Evolutionary conservation across 495 filamentous ascomycete genomes (phyloP), one percentile per base, ranked within the genome.

Genomic region (Endocarpon pusillum): DNA sequence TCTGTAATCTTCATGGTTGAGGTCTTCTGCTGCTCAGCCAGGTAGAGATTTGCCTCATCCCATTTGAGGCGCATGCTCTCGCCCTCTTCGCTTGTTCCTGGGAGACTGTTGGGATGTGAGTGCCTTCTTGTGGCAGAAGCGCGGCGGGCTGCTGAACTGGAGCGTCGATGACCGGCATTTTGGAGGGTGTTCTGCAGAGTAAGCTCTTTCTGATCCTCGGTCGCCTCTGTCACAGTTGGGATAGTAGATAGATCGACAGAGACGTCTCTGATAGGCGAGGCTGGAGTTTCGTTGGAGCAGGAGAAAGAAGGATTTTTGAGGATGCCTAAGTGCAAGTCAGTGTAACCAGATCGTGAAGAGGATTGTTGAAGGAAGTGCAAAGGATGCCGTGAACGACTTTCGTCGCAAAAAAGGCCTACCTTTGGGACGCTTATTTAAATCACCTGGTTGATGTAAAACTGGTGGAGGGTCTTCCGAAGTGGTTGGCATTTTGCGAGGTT

Each of bases 1-100:
- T 97, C 89, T 43, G 81, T 75, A 47, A 97, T 96, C 65, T 96
- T 96, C 91, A 96, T 96, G 29, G 87, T 96, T 20, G 78, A 71
- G 22, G 74, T 83, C 51, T 81, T 85, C 55, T 96, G 81, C 53
- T 94, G 89, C 59, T 96, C 89, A 3, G 85, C 82, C 9, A 96
- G 66, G 53, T 94, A 96, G 15, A 97, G 63, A 43, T 96, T 96
- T 15, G 83, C 89, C 53, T 97, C 89, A 47, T 97, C 89, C 89
- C 89, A 97, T 52, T 94, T 91, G 36, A 97, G 63, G 9, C 86
- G 77, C 49, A 76, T 72, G 24, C 66, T 66, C 15, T 46, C 54
- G 21, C 58, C 53, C 18, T 60, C 49, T 20, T 54, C 63, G 16
- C 49, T 49, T 21, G 59, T 43, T n/a, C n/a, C n/a, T 11, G 47